Evolutionary conservation across 257 asterid genomes (phyloP), one percentile per base, ranked within the genome.

Genomic region (Salvia rosmarinus): DNA sequence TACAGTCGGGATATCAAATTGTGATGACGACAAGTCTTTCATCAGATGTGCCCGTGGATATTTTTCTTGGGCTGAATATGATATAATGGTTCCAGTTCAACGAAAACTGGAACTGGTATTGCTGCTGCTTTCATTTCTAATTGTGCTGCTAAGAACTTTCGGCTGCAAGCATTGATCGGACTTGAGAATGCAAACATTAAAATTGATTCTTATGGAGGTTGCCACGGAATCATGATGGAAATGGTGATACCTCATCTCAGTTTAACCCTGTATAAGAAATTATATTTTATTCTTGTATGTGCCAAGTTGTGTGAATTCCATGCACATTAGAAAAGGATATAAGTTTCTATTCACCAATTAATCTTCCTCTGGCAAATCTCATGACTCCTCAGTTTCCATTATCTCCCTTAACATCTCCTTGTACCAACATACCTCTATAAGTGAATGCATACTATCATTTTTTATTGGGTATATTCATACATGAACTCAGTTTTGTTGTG

Each of bases 91-190:
- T 63, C 99, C 99, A 34, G 73, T 85, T 68, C 83, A 81, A 81
- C 95, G 13, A 94, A 94, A 82, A 85, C 90, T 8, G 96, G 87
- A 85, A 81, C 28, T 70, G 87, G 95, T 49, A 35, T 81, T 28
- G 96, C 99, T 78, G 99, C 98, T 61, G 99, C 99, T 58, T 94
- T 94, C 83, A 91, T 94, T 66, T 94, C 99, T 82, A 94, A 94
- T 71, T 94, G 99, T 72, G 96, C 85, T 62, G 96, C 98, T 80
- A 88, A 89, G 35, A 94, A 94, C 85, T 86, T 94, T 57, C 96
- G 99, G 5, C 75, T 91, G 81, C 89, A 89, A 85, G 98, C 96
- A 32, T 82, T 94, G 82, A 82, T 83, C 73, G 96, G 79, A 58
- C 99, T 94, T 83, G 95, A 91, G 85, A 85, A 73, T 19, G 85